Evolutionary conservation across 2,329 filamentous ascomycete species (phyloP).

Genomic region (Pleurostoma richardsiae): DNA sequence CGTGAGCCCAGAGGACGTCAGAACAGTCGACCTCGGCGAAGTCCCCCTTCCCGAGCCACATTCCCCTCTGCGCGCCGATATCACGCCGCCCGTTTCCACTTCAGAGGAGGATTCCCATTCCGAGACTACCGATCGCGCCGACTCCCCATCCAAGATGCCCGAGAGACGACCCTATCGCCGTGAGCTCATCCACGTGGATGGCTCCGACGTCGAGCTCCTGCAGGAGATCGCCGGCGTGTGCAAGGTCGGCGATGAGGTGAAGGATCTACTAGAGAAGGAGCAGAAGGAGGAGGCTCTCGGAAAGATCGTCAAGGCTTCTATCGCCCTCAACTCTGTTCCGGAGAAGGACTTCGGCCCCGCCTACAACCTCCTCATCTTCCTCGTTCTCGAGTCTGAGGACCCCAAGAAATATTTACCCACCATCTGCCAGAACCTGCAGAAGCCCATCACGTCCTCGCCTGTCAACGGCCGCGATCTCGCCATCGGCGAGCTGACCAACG

Average conservation of each 20-base stretch:
- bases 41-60: too few species aligned
- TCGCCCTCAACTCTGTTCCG: conserved; percentile 73
- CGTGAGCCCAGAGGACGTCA: too few species aligned
- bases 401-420: conserved; percentile 79
- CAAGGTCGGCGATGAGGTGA: conserved; percentile 73
- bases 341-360: conserved; percentile 96
- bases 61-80: too few species aligned
- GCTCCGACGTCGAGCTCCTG: conserved; percentile 86
- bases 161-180: conserved; percentile 27
- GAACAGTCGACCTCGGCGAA: too few species aligned
- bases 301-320: conserved; percentile 79
- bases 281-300: conserved; percentile 85
- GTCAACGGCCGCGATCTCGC: conserved; percentile 80
- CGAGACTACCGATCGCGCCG: not conserved
- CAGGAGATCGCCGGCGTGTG: conserved; percentile 94
- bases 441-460: conserved; percentile 81
- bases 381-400: conserved; percentile 72
- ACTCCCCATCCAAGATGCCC: not conserved
- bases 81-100: too few species aligned
- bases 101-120: not conserved
- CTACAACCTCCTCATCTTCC: conserved; percentile 94
- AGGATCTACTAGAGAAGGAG: conserved; percentile 66
- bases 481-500: conserved; percentile 84
- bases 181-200: conserved; percentile 75
- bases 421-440: conserved; percentile 84